These are phyloP conservation scores for Sinapis alba DNA, from an alignment of 441 rosid species.

Conservation along the genomic window DNA sequence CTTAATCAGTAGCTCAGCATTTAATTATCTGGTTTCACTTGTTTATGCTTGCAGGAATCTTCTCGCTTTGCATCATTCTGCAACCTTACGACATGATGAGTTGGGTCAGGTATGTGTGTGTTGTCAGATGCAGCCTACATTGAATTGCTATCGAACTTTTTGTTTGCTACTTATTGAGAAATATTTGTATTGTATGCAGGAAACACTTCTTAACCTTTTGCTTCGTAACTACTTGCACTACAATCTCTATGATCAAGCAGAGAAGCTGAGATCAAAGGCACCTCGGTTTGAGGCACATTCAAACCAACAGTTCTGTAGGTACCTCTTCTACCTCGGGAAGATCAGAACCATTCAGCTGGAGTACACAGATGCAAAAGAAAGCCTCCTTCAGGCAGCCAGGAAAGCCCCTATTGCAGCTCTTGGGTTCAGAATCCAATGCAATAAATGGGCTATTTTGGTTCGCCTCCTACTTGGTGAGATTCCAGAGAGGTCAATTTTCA, in stretches of 20 bases:
- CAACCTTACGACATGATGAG: slow-evolving; percentile 55
- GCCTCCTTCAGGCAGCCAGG: slow-evolving; percentile 65
- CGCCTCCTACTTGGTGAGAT: slow-evolving; percentile 63
- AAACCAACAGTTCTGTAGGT: slow-evolving; percentile 69
- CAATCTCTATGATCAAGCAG: slow-evolving; percentile 68
- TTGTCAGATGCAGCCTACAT: slow-evolving; percentile 1
- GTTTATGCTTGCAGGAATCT: slow-evolving; percentile 43
- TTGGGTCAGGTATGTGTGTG: slow-evolving; percentile 53
- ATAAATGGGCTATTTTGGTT: slow-evolving; percentile 66
- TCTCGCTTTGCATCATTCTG: slow-evolving; percentile 54
- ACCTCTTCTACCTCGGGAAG: slow-evolving; percentile 69
- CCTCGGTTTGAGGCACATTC: slow-evolving; percentile 77
- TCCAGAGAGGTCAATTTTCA: slow-evolving; percentile 59
- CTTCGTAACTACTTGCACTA: slow-evolving; percentile 63
- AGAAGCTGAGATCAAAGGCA: slow-evolving; percentile 65
- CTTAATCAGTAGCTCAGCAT: not conserved
- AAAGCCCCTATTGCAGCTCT: slow-evolving; percentile 63
- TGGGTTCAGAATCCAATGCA: slow-evolving; percentile 59
- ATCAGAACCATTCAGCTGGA: slow-evolving; percentile 70
- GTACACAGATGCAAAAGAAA: slow-evolving; percentile 71
- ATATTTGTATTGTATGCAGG: slow-evolving; percentile 44
- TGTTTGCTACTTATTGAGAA: not conserved
- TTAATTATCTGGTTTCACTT: not conserved
- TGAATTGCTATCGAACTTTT: slow-evolving; percentile 12
- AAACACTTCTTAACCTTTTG: slow-evolving; percentile 61